phyloP scores from a whole-genome alignment of 148 eudicot species.

The Cornus controversa region DNA sequence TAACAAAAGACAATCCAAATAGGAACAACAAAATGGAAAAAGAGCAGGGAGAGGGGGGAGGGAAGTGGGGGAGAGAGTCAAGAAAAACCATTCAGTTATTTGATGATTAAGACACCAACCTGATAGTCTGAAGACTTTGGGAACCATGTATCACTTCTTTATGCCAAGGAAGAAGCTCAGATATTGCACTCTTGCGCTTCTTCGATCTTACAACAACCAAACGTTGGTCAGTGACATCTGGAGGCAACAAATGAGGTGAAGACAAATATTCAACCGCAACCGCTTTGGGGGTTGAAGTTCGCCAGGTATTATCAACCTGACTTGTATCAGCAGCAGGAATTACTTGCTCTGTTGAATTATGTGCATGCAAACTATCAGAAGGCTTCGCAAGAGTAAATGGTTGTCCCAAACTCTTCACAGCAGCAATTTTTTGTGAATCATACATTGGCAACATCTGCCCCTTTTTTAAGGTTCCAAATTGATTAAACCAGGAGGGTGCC shows the following conservation, averaged over 20 bases:
- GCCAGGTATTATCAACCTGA: constrained; percentile 33
- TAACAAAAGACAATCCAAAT: background rate
- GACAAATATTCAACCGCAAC: constrained; percentile 33
- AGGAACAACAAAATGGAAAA: background rate
- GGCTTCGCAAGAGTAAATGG: constrained; percentile 35
- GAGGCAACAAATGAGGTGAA: constrained; percentile 34
- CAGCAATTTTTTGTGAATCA: constrained; percentile 33
- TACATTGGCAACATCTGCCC: constrained; percentile 62
- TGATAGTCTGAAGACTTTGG: constrained; percentile 41
- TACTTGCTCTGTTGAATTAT: constrained; percentile 32
- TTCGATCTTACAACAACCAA: constrained; percentile 37
- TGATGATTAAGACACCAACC: constrained; percentile 37
- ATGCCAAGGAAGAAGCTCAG: constrained; percentile 63
- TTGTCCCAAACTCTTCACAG: constrained; percentile 40
- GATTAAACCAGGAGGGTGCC: constrained; percentile 89
- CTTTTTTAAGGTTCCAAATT: constrained; percentile 60
- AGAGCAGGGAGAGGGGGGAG: background rate
- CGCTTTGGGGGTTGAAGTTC: constrained; percentile 25
- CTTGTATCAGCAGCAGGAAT: constrained; percentile 36
- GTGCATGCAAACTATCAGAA: constrained; percentile 32
- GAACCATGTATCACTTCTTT: constrained; percentile 55
- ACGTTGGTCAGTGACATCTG: constrained; percentile 27
- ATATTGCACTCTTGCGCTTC: constrained; percentile 66
- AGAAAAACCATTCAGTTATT: background rate
- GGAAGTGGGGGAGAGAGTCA: background rate